These are phyloP conservation scores for Neonectria sp. DNA, from an alignment of 2,329 filamentous ascomycete species.

Conservation along the genomic window DNA sequence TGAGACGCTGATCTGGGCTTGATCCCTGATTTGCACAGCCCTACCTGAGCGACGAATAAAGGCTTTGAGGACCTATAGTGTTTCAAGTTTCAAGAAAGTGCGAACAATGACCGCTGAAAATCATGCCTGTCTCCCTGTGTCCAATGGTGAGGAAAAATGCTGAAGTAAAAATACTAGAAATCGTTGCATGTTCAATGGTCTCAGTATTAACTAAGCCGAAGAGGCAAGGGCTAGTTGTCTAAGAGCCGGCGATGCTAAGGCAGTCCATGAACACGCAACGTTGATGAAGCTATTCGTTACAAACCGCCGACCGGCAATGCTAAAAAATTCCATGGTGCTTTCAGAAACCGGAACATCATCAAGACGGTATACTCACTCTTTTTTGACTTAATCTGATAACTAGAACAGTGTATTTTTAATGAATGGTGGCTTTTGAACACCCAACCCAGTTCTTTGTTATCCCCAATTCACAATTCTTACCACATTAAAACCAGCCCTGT, in stretches of 20 bases:
- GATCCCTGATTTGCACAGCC: too few relatives aligned
- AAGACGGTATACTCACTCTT: background rate
- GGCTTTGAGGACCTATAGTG: background rate
- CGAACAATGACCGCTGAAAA: too few relatives aligned
- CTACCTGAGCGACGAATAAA: background rate
- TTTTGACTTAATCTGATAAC: background rate
- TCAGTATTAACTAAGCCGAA: too few relatives aligned
- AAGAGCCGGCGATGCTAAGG: too few relatives aligned
- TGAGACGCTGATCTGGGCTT: background rate
- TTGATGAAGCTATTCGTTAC: too few relatives aligned
- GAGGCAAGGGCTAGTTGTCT: too few relatives aligned
- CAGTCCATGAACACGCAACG: fast-evolving
- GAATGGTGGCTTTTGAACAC: background rate
- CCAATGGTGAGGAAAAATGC: too few relatives aligned
- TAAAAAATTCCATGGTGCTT: background rate
- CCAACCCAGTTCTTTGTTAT: background rate
- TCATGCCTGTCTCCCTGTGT: too few relatives aligned
- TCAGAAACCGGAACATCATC: background rate
- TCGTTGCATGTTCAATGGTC: too few relatives aligned
- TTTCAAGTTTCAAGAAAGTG: too few relatives aligned
- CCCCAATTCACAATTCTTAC: background rate
- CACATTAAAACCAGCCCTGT: background rate
- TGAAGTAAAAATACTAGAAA: too few relatives aligned
- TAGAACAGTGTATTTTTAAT: background rate
- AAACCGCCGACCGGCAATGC: background rate